Base-by-base conservation (phyloP, 2,329 filamentous ascomycete species). In the Monosporascus ibericus region DNA sequence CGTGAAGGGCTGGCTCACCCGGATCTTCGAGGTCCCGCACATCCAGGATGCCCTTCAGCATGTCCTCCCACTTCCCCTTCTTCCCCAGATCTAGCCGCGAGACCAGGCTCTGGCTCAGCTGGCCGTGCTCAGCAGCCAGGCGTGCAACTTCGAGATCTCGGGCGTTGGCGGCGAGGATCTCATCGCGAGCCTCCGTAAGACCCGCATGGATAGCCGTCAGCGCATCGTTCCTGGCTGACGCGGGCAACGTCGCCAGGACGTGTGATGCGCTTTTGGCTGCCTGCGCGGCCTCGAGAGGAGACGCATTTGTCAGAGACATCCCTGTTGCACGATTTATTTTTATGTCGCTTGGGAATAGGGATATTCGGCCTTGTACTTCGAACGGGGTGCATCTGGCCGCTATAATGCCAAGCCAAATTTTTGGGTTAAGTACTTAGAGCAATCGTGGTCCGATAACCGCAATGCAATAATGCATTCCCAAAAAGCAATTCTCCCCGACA, bases 51-150 rank as follows among this genome's bases (percentile, higher is more conserved):
- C 94, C 94, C 74, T 92, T 87, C 58, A 99, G 78, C 94, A 99
- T 97, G 66, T 97, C 94, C 65, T 96, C 92, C 78, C 87, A 99
- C 74, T 97, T 97, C 53, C 92, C 92, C 66, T 84, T 82, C 69
- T 88, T 87, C 48, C 84, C 85, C 48, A 99, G 76, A 70, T 99
- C 92, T 55, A 99, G 79, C 52, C 94, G 82, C 64, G 95, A 94
- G 34, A 96, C 82, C 24, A 97, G 79, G 65, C 90, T 94, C 64
- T 87, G 80, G 68, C 85, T 92, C 48, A 97, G 74, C 47, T 84
- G 76, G 40, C 92, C 92, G 63, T 85, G 81, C 17, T 84, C 81
- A 20, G 88, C 90, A 48, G 90, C 88, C 62, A 81, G 77, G 40
- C 79, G 81, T 3, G 94, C 94, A 46, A 80, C 75, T 50, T 85